Evolutionary conservation across 768 basidiomycete species (phyloP).

Genomic region (Rhodotorula babjevae): DNA sequence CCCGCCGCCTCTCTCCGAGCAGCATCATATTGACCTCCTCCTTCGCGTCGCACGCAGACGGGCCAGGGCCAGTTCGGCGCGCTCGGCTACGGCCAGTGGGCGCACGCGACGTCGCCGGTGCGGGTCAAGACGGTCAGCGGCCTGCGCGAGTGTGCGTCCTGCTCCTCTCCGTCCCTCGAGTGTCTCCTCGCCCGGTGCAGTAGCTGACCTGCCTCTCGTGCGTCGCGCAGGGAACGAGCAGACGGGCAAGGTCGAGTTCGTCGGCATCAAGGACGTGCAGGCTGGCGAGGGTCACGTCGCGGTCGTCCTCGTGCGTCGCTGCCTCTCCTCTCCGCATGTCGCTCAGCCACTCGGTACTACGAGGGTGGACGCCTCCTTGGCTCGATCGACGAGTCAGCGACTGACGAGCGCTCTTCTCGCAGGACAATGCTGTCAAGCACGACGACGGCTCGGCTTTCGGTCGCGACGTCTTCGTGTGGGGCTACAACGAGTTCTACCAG

Average conservation of each 20-base stretch:
- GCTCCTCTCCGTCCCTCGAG: neutral
- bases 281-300: constrained; percentile 39
- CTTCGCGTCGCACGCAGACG: neutral
- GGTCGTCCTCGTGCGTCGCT: constrained; percentile 26
- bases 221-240: constrained; percentile 32
- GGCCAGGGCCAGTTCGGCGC: constrained; percentile 37
- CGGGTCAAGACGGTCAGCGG: constrained; percentile 76
- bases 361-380: too few species aligned
- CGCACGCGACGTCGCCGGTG: constrained; percentile 64
- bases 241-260: constrained; percentile 20
- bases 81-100: constrained; percentile 55
- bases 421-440: constrained; percentile 38
- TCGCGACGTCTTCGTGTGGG: constrained; percentile 41
- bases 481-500: constrained; percentile 40
- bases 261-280: constrained; percentile 38
- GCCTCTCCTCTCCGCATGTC: too few species aligned
- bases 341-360: too few species aligned
- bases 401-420: neutral
- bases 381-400: too few species aligned
- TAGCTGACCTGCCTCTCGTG: too few species aligned
- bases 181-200: neutral
- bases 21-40: too few species aligned
- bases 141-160: constrained; percentile 69
- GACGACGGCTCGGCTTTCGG: constrained; percentile 30
- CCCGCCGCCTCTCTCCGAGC: neutral